Evolutionary conservation across 2,329 filamentous ascomycete genomes (phyloP).

Genomic region (Aureobasidium uvarum): DNA sequence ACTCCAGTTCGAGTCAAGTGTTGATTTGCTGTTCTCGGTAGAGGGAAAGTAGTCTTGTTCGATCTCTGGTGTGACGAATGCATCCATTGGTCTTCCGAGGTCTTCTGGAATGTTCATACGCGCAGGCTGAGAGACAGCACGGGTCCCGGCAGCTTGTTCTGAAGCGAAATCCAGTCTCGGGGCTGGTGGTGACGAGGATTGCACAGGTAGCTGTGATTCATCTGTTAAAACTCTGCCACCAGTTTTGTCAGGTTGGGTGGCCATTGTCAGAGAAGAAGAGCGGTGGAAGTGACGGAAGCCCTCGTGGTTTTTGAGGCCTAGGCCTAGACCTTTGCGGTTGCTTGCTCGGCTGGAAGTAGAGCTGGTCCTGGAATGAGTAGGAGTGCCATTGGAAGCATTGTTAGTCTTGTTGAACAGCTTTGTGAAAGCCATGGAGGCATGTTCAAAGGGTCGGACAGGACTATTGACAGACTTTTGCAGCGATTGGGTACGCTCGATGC

Average conservation of each 20-base stretch:
- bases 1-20: constrained; percentile 19
- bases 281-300: constrained; percentile 24
- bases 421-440: constrained; percentile 42
- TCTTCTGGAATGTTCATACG: background rate
- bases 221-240: background rate
- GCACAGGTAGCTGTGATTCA: background rate
- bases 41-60: constrained; percentile 19
- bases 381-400: constrained; percentile 31
- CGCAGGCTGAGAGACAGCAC: constrained; percentile 5
- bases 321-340: constrained; percentile 6
- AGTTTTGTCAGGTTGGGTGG: background rate
- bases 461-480: constrained; percentile 37
- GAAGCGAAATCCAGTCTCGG: background rate
- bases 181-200: background rate
- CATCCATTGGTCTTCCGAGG: background rate
- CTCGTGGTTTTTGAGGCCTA: constrained; percentile 19
- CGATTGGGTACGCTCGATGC: constrained; percentile 30
- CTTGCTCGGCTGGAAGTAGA: constrained; percentile 23
- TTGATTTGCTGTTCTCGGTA: constrained; percentile 16
- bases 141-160: background rate
- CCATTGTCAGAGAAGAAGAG: constrained; percentile 1
- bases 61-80: constrained; percentile 20
- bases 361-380: constrained; percentile 24
- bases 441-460: constrained; percentile 42
- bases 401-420: constrained; percentile 39